Percentiles rank a stretch among this genome's conserved stretches.
Evolutionary conservation across 495 filamentous ascomycete species (phyloP).

Genomic region (Aspergillus affinis): DNA sequence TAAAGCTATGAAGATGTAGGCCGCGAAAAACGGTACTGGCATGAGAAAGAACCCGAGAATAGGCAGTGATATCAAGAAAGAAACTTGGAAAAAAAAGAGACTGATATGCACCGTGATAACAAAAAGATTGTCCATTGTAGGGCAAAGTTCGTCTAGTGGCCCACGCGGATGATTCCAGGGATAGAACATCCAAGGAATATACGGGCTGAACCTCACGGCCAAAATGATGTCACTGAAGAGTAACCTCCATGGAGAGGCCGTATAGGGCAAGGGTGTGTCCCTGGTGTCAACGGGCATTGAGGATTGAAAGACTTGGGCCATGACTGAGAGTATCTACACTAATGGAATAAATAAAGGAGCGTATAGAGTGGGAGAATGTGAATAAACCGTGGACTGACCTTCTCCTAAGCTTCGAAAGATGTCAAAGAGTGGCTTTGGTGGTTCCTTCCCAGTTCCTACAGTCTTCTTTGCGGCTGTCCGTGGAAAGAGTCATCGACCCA

Average conservation of each 20-base stretch:
- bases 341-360: not conserved
- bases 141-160: conserved; percentile 57
- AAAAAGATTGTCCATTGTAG: conserved; percentile 46
- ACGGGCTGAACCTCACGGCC: conserved; percentile 49
- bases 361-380: not conserved
- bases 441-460: not conserved
- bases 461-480: not conserved
- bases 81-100: conserved; percentile 40
- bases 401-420: not conserved
- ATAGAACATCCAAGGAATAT: conserved; percentile 52
- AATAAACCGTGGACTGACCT: not conserved
- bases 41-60: conserved; percentile 41
- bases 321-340: not conserved
- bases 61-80: conserved; percentile 47
- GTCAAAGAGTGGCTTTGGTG: not conserved
- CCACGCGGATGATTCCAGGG: conserved; percentile 50
- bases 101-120: conserved; percentile 51
- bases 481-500: not conserved
- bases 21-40: conserved; percentile 52
- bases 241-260: conserved; percentile 56
- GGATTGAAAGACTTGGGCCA: not conserved
- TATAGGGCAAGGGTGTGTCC: conserved; percentile 42
- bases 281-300: not conserved
- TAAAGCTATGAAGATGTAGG: conserved; percentile 35
- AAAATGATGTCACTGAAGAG: conserved; percentile 55